Base-by-base conservation (phyloP, 2,329 filamentous ascomycete genomes). In the Trichophyton equinum region DNA sequence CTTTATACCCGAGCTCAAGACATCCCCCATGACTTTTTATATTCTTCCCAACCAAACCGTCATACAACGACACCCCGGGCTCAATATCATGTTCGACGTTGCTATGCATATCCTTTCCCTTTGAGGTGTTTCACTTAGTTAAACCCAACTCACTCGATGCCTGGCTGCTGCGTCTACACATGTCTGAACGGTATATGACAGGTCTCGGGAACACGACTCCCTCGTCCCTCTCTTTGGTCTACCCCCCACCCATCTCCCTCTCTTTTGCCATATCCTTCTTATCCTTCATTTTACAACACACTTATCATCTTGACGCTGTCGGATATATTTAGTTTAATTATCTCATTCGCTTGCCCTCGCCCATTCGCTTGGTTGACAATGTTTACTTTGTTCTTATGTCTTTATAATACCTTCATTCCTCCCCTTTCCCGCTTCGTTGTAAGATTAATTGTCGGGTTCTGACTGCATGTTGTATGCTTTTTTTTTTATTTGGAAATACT, bases 301-400 rank as follows among this genome's bases (percentile, higher is more conserved):
- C 27, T 55, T 30, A 33, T 55, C 27, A 18, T 36, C 8, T 20
- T 7, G 9, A 55, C 27, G 33, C n/a, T 13, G 33, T 9, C 51
- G n/a, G 15, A 55, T 55, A 55, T 36, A 55, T 55, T 38, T 55
- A 33, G 27, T 55, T 55, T 55, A 55, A 55, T 38, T 55, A 55
- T 27, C 27, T 51, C 22, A 51, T 27, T 55, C 4, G 25, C 27
- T 27, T 9, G 27, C 51, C 51, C 33, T 33, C 11, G 3, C 33
- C 51, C 51, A 27, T 33, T 55, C 51, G 30, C 27, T 55, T 55
- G 51, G 33, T 27, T 44, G 33, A 38, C 9, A 20, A 27, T 33
- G 11, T 53, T 53, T 36, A 36, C 27, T 55, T 36, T 55, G 51
- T 55, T 36, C 20, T 33, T 30, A 55, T 36, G 51, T 8, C 27